phyloP scores from a whole-genome alignment of 352 stramenopile species.

The Phytophthora fragariaefolia region DNA sequence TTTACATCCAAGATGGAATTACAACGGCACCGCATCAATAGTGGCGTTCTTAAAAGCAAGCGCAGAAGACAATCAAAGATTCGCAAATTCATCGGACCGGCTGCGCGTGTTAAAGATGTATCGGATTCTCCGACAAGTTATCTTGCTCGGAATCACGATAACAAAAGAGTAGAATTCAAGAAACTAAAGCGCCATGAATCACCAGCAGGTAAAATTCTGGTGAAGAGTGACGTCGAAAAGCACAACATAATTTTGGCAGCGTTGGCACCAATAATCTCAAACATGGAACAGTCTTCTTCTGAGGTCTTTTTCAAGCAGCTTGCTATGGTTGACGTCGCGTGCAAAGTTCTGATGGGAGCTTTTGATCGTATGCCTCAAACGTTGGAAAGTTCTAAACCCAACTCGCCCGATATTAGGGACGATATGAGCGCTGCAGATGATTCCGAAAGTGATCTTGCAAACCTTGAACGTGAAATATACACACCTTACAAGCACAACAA shows the following conservation, averaged over 20 bases:
- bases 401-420: too few relatives aligned
- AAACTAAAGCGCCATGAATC: not conserved
- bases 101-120: not conserved
- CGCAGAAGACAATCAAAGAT: too few relatives aligned
- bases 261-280: slow-evolving; percentile 1
- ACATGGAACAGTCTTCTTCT: slow-evolving; percentile 13
- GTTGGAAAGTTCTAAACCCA: too few relatives aligned
- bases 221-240: slow-evolving; percentile 16
- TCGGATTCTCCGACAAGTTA: not conserved
- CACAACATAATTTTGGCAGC: slow-evolving; percentile 2
- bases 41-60: too few relatives aligned
- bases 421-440: too few relatives aligned
- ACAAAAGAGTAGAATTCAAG: not conserved
- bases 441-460: too few relatives aligned
- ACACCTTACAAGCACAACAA: too few relatives aligned
- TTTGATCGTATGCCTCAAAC: too few relatives aligned
- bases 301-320: slow-evolving; percentile 11
- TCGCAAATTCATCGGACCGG: not conserved
- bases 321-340: not conserved
- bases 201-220: not conserved
- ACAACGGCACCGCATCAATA: too few relatives aligned
- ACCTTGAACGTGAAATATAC: too few relatives aligned
- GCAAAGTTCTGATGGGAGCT: too few relatives aligned
- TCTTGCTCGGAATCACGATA: slow-evolving; percentile 3
- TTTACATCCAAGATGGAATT: too few relatives aligned